Evolutionary conservation across 129 eudicot genomes (phyloP), one percentile per base, ranked within the genome.

Genomic region (Deinandra increscens): DNA sequence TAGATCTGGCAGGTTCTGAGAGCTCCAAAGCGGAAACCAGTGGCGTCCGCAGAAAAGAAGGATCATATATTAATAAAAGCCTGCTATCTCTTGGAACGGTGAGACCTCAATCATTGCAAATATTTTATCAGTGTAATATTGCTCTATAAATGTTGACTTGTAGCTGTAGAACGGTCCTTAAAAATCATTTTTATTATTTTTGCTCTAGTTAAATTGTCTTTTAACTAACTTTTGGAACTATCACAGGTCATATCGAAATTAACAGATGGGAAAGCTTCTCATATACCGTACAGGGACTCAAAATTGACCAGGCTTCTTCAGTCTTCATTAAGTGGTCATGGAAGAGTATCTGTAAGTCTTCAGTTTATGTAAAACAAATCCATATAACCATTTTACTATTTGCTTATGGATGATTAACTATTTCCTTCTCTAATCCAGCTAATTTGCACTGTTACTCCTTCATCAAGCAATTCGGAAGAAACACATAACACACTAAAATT

Each of bases 1-100:
- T 93, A 79, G 99, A 93, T 78, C 86, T 89, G 88, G 99, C 99
- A 61, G 99, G 99, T 83, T 93, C 99, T 59, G 99, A 93, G 81
- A 93, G 99, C 88, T 93, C 99, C 46, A 89, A 79, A 88, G 97
- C 85, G 38, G 99, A 85, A 79, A 93, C 99, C 50, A 82, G 81
- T 38, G 93, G 95, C 31, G 84, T 89, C 77, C 85, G 90, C 54
- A 84, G 85, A 60, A 93, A 93, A 79, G 99, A 93, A 84, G 99
- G 99, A 72, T 81, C 99, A 44, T 89, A 86, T 65, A 87, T 93
- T 64, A 93, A 93, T 69, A 93, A 93, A 76, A 93, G 99, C 80
- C 88, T 93, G 81, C 82, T 93, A 77, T 87, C 97, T 65, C 97
- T 93, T 75, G 99, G 99, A 85, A 89, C 97, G 81, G 99, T 93